These are phyloP conservation scores for Aegilops sharonensis DNA, from an alignment of 176 grass and related monocot genomes.

Conservation along the genomic window DNA sequence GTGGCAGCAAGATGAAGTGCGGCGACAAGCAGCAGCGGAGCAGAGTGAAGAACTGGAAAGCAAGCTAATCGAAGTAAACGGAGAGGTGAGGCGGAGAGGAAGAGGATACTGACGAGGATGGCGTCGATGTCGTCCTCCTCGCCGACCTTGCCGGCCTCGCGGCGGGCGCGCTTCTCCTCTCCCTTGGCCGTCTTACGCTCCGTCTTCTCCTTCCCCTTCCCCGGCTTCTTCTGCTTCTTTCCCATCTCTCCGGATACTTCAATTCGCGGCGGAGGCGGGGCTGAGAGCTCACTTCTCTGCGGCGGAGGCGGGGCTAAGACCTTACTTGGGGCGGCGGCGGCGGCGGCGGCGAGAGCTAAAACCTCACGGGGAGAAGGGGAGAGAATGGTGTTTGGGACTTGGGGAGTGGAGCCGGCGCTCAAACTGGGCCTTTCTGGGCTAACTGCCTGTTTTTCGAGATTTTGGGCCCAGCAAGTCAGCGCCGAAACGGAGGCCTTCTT, in stretches of 20 bases:
- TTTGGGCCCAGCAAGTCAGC: neutral
- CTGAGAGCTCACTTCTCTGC: neutral
- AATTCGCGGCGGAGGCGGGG: neutral
- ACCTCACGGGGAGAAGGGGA: constrained; percentile 16
- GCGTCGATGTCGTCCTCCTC: constrained; percentile 95
- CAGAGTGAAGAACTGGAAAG: neutral
- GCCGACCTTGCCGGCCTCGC: constrained; percentile 66
- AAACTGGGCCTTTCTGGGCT: neutral
- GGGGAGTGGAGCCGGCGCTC: neutral
- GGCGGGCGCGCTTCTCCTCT: constrained; percentile 85
- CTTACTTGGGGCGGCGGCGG: neutral
- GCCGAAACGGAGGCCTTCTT: neutral
- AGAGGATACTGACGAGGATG: constrained; percentile 62
- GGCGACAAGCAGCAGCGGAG: neutral
- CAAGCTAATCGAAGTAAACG: neutral
- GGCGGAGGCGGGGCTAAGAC: neutral
- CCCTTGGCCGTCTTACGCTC: constrained; percentile 84
- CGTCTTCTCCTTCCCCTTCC: constrained; percentile 97
- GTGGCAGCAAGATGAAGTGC: no score
- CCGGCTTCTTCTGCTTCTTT: constrained; percentile 92
- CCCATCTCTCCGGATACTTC: constrained; percentile 48
- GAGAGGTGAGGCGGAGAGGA: neutral
- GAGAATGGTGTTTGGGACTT: neutral
- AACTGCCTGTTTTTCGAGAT: neutral
- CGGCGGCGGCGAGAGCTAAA: constrained; percentile 16